Base-by-base conservation (phyloP, 768 basidiomycete genomes). In the Psilocybe azurescens region DNA sequence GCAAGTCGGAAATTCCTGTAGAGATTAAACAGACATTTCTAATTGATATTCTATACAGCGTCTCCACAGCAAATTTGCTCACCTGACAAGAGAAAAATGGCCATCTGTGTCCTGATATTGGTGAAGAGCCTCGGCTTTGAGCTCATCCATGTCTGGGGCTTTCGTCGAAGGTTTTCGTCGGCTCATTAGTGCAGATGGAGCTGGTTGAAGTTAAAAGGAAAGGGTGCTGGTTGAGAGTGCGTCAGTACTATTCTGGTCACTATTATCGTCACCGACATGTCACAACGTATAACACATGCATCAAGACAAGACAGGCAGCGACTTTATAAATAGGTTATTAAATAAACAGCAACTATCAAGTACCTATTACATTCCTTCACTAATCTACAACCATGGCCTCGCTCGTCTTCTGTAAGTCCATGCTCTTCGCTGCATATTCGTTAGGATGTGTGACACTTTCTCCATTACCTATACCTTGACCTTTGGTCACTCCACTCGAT, bases 1-100 rank as follows among this genome's bases (percentile, higher is more conserved):
- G 97, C 97, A 29, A 99, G 86, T 56, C 96, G 93, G 74, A 99
- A 99, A 76, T 98, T 99, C 69, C 97, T 97, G 69, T 18, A 65
- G 56, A 47, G 58, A 58, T 44, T 59, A 58, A 59, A 61, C n/a
- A 53, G 30, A 66, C 59, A 33, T 57, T 68, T 64, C 46, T 59
- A 67, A 59, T 61, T 65, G 67, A 67, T 18, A 48, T 65, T 60
- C 49, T n/a, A 47, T 49, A 28, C 33, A 58, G n/a, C 29, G n/a
- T 32, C 3, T 39, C 33, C 33, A 49, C 32, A 58, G 28, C 63
- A 59, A 56, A 65, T 54, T 64, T 56, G 64, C 75, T 61, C 72
- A 96, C 97, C 97, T 89, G 75, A 99, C 97, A 58, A 99, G 88
- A 20, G 94, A 95, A 77, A 99, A 99, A 78, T 99, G 97, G 20